Evolutionary conservation across 2,329 filamentous ascomycete species (phyloP).

Genomic region (Cercospora sp.): DNA sequence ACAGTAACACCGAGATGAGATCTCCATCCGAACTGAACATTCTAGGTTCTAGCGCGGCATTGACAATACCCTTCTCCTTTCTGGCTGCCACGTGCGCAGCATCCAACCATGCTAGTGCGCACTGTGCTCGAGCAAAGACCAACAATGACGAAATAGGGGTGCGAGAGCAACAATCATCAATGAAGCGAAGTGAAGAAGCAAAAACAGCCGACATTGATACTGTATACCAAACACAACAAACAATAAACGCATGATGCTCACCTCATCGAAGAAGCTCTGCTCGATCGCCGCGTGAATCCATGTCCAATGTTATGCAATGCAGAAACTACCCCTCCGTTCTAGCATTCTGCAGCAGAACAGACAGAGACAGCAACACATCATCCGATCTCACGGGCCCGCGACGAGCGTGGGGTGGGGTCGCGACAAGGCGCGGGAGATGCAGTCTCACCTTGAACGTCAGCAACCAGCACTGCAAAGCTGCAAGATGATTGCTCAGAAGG

Average conservation of each 20-base stretch:
- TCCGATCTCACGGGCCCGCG: background rate
- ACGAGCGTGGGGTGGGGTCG: background rate
- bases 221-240: background rate
- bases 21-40: background rate
- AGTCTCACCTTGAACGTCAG: background rate
- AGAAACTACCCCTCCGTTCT: background rate
- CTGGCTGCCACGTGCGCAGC: background rate
- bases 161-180: background rate
- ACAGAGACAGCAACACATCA: background rate
- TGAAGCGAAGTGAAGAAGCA: background rate
- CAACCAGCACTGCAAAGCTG: background rate
- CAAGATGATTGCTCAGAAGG: background rate
- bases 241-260: background rate
- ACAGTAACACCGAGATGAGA: conserved; percentile 4
- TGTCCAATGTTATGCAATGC: background rate
- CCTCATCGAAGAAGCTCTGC: background rate
- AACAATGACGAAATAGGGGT: background rate
- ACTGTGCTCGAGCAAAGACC: background rate
- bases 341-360: background rate
- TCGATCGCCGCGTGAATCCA: background rate
- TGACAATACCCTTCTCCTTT: background rate
- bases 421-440: background rate
- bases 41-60: background rate
- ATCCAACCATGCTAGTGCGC: background rate
- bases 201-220: background rate